These are phyloP conservation scores for Sporothrix inflata DNA, from an alignment of 2,329 filamentous ascomycete species.

Conservation along the genomic window DNA sequence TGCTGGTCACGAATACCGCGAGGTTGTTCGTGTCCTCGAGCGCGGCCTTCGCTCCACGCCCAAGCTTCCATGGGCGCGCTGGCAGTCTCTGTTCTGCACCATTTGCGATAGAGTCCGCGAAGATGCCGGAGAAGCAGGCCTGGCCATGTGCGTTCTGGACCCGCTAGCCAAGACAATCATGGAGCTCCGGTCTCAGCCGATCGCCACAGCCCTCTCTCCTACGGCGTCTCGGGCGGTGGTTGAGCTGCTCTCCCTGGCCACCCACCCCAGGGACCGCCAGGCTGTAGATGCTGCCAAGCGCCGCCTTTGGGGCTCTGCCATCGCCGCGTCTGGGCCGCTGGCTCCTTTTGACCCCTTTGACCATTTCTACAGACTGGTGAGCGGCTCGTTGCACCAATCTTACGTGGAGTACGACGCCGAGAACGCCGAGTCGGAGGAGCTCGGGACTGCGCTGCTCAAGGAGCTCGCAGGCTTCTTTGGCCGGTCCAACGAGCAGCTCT, in stretches of 20 bases:
- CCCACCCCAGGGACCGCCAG: constrained; percentile 62
- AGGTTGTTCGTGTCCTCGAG: constrained; percentile 69
- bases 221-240: constrained; percentile 44
- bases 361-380: constrained; percentile 65
- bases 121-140: constrained; percentile 69
- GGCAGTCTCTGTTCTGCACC: constrained; percentile 60
- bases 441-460: constrained; percentile 54
- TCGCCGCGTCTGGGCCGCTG: constrained; percentile 44
- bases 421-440: constrained; percentile 28
- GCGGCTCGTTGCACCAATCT: constrained; percentile 53
- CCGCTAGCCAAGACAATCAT: constrained; percentile 64
- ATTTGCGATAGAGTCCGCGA: constrained; percentile 60
- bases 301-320: constrained; percentile 65
- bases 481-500: constrained; percentile 53
- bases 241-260: constrained; percentile 53
- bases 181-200: constrained; percentile 41
- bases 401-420: constrained; percentile 51
- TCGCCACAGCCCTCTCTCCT: constrained; percentile 32
- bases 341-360: constrained; percentile 65
- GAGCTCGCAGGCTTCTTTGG: constrained; percentile 58
- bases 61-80: constrained; percentile 51
- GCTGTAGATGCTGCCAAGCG: constrained; percentile 67
- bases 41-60: constrained; percentile 58
- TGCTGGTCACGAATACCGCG: constrained; percentile 70
- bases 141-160: constrained; percentile 70